These are phyloP conservation scores for Aspergillus kassunensis DNA, from an alignment of 495 filamentous ascomycete genomes.

Conservation along the genomic window DNA sequence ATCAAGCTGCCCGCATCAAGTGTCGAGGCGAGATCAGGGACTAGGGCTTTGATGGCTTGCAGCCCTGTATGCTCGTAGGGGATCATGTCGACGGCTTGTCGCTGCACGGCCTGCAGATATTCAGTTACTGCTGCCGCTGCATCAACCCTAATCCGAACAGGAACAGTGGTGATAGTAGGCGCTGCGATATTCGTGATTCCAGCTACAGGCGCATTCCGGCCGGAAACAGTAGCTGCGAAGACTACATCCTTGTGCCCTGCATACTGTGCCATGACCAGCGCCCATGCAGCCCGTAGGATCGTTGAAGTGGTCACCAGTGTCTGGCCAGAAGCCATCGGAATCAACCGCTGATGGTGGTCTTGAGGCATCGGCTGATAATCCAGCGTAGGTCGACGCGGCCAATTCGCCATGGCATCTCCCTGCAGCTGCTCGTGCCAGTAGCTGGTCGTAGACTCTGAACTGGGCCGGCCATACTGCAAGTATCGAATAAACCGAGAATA, in stretches of 20 bases:
- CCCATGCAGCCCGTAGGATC: slow-evolving; percentile 54
- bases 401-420: too few species aligned
- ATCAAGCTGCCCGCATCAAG: slow-evolving; percentile 63
- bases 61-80: slow-evolving; percentile 45
- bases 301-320: too few species aligned
- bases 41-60: slow-evolving; percentile 36
- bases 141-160: background rate
- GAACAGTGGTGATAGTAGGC: background rate
- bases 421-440: too few species aligned
- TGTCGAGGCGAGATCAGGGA: slow-evolving; percentile 35
- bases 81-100: slow-evolving; percentile 46
- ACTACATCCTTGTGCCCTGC: background rate
- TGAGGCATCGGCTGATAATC: background rate
- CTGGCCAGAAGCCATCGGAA: slow-evolving; percentile 51
- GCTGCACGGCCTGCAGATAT: background rate
- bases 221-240: background rate
- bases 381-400: too few species aligned
- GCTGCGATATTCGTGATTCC: background rate
- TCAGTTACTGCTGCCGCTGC: background rate
- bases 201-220: background rate
- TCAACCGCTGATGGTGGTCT: background rate
- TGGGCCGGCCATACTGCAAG: too few species aligned
- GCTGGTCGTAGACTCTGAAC: too few species aligned
- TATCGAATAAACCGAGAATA: too few species aligned
- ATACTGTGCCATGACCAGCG: background rate